These are phyloP conservation scores for Boletellus ananas DNA, from an alignment of 768 basidiomycete genomes.

Conservation along the genomic window DNA sequence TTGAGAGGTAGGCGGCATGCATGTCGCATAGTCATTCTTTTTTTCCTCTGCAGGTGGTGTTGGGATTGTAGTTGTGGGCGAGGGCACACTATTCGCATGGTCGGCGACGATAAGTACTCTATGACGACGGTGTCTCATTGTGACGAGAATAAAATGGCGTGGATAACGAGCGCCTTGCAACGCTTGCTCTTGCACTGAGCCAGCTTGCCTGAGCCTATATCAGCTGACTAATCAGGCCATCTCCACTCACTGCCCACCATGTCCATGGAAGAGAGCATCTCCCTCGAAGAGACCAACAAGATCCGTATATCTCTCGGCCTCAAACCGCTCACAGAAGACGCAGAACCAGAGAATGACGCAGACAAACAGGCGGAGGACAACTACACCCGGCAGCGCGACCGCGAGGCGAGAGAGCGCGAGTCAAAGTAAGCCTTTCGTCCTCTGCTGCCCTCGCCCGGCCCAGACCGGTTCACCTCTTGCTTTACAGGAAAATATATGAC, in stretches of 20 bases:
- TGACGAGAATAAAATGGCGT: not conserved
- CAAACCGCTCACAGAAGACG: slow-evolving; percentile 86
- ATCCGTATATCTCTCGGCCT: slow-evolving; percentile 92
- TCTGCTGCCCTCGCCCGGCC: slow-evolving; percentile 11
- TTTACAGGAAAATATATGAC: slow-evolving; percentile 61
- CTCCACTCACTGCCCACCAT: slow-evolving; percentile 29
- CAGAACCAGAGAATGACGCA: slow-evolving; percentile 61
- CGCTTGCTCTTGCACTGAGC: not conserved
- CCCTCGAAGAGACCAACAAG: slow-evolving; percentile 93
- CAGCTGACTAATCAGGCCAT: slow-evolving; percentile 10
- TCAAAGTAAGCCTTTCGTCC: slow-evolving; percentile 53
- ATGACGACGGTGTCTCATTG: not conserved
- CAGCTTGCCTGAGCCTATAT: too few relatives aligned
- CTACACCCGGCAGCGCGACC: slow-evolving; percentile 68
- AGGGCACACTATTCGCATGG: not conserved
- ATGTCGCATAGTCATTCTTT: not conserved
- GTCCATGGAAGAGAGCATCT: slow-evolving; percentile 85
- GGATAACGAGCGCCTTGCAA: not conserved
- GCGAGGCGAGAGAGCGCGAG: slow-evolving; percentile 66
- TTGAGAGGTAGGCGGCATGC: not conserved
- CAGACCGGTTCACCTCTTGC: slow-evolving; percentile 13
- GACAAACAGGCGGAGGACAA: slow-evolving; percentile 88
- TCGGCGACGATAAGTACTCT: not conserved
- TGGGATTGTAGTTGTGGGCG: not conserved
- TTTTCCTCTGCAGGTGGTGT: not conserved